phyloP scores from a whole-genome alignment of 2,329 filamentous ascomycete genomes.

The Colletotrichum sidae region DNA sequence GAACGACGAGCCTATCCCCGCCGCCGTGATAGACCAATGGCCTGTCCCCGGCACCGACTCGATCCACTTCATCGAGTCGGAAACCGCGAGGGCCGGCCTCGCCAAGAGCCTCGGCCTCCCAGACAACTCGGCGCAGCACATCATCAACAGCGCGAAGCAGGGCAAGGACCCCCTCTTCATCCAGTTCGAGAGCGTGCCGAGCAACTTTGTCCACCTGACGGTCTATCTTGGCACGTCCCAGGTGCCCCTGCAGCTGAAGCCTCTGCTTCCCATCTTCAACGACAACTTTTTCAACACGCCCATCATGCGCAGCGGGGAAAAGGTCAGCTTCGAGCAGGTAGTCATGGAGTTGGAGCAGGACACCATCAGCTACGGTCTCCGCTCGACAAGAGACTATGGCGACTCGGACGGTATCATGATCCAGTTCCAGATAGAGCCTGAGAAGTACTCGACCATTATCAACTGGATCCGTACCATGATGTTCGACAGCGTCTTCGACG shows the following conservation, averaged over 20 bases:
- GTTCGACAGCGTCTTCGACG: constrained; percentile 90
- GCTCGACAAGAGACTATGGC: constrained; percentile 74
- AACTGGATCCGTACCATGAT: constrained; percentile 88
- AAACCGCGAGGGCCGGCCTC: constrained; percentile 83
- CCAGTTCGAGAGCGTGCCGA: constrained; percentile 96
- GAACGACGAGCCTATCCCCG: constrained; percentile 89
- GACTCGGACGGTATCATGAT: constrained; percentile 87
- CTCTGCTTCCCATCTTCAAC: constrained; percentile 84
- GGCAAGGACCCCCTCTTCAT: constrained; percentile 82
- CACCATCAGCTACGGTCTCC: constrained; percentile 85
- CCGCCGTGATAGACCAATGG: constrained; percentile 83
- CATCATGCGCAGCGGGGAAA: constrained; percentile 79
- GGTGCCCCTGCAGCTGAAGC: constrained; percentile 85
- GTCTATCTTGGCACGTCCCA: constrained; percentile 83
- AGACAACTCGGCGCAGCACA: constrained; percentile 77
- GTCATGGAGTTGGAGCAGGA: constrained; percentile 92
- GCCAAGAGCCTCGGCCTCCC: constrained; percentile 77
- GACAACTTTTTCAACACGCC: constrained; percentile 97
- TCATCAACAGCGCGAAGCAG: constrained; percentile 76
- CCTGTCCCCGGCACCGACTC: constrained; percentile 86
- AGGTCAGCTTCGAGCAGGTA: constrained; percentile 89
- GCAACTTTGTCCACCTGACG: constrained; percentile 89
- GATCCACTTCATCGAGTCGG: constrained; percentile 93
- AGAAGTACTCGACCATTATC: constrained; percentile 86
- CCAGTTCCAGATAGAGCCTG: constrained; percentile 85